Percentiles rank a stretch among this genome's conserved stretches.
These are phyloP conservation scores for Fomitopsis schrenkii DNA, from an alignment of 1,284 basidiomycete species.

Conservation along the genomic window DNA sequence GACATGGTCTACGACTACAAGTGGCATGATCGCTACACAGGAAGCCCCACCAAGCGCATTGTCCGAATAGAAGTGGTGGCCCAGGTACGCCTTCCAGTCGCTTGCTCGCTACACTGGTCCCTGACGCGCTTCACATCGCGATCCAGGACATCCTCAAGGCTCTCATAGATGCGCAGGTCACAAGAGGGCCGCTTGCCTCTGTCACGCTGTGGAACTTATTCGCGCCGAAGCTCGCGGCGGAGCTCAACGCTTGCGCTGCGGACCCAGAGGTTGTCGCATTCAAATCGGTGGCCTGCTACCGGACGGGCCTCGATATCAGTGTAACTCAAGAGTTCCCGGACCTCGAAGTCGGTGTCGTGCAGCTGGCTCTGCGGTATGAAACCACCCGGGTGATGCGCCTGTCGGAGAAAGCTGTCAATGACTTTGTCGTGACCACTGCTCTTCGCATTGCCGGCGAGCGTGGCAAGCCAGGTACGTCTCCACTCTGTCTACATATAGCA, in stretches of 20 bases:
- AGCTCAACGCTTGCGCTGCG: slow-evolving; percentile 31
- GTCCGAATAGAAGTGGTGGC: slow-evolving; percentile 65
- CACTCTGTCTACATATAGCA: neutral
- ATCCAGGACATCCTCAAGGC: slow-evolving; percentile 32
- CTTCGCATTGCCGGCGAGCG: slow-evolving; percentile 47
- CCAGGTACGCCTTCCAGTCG: slow-evolving; percentile 40
- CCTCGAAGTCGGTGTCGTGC: slow-evolving; percentile 14
- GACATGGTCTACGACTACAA: slow-evolving; percentile 45
- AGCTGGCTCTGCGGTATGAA: slow-evolving; percentile 17
- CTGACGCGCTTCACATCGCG: neutral
- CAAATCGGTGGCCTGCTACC: slow-evolving; percentile 74
- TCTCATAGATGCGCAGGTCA: slow-evolving; percentile 25
- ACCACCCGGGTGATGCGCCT: slow-evolving; percentile 39
- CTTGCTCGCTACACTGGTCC: neutral
- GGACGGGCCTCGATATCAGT: slow-evolving; percentile 60
- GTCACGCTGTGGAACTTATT: slow-evolving; percentile 30
- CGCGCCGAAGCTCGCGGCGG: slow-evolving; percentile 25
- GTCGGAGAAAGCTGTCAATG: slow-evolving; percentile 60
- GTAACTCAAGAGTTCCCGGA: slow-evolving; percentile 8
- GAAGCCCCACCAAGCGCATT: slow-evolving; percentile 50
- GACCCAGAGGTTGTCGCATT: slow-evolving; percentile 58
- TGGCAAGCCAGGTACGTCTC: slow-evolving; percentile 51
- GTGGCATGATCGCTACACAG: slow-evolving; percentile 62
- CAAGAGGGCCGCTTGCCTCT: slow-evolving; percentile 12
- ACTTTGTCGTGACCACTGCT: slow-evolving; percentile 54